Percentiles rank a stretch among this genome's conserved stretches.
These are phyloP conservation scores for Halocafeteria seosinensis DNA, from an alignment of 108 stramenopile species.

Conservation along the genomic window DNA sequence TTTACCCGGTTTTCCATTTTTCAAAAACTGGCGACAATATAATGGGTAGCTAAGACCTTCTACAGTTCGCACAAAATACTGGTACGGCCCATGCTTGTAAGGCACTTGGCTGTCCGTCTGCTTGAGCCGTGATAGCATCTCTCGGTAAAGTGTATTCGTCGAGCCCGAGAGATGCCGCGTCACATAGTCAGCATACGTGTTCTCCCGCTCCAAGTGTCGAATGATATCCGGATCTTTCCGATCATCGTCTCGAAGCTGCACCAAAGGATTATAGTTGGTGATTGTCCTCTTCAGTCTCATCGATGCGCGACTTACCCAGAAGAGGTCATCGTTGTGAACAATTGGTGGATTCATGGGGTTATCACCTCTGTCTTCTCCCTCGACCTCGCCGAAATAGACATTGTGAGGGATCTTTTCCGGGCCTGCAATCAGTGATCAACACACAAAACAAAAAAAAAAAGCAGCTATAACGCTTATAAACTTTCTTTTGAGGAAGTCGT, in stretches of 20 bases:
- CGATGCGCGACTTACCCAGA: too few species aligned
- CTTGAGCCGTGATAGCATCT: conserved; percentile 49
- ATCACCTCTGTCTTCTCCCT: neutral
- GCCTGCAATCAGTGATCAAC: too few species aligned
- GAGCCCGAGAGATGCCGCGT: conserved; percentile 48
- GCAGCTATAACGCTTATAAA: too few species aligned
- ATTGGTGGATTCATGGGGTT: neutral
- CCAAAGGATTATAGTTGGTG: too few species aligned
- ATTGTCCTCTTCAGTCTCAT: too few species aligned
- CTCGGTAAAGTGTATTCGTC: conserved; percentile 46
- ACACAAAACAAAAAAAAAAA: too few species aligned
- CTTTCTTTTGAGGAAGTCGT: too few species aligned
- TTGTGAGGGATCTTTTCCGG: too few species aligned
- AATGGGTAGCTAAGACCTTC: too few species aligned
- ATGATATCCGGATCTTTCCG: conserved; percentile 56
- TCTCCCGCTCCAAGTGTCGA: conserved; percentile 57
- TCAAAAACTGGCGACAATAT: too few species aligned
- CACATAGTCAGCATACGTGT: conserved; percentile 46
- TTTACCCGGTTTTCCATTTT: too few species aligned
- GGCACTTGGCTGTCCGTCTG: conserved; percentile 71
- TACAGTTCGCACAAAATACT: too few species aligned
- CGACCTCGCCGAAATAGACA: neutral
- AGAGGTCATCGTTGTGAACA: neutral
- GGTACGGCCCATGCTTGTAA: conserved; percentile 38
- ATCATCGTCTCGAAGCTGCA: conserved; percentile 64